Evolutionary conservation across 2,329 filamentous ascomycete species (phyloP).

Genomic region (Trichophyton equinum): DNA sequence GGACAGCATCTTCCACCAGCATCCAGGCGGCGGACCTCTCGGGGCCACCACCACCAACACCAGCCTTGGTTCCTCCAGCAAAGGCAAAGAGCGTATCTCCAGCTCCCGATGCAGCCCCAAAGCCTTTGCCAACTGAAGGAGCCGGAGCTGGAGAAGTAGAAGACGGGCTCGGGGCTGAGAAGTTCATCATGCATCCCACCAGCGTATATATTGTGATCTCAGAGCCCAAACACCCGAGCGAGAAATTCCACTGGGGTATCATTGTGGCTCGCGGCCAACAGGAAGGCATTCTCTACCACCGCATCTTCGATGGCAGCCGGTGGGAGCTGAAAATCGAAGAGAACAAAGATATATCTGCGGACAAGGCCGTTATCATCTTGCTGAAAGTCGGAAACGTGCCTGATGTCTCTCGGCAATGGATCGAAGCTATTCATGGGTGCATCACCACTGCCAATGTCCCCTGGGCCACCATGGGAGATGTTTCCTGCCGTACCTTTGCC

Average conservation of each 20-base stretch:
- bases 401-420: background rate
- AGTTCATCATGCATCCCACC: background rate
- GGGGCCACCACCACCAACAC: background rate
- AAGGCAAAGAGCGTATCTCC: background rate
- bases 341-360: background rate
- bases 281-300: background rate
- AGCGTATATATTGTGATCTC: background rate
- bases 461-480: background rate
- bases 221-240: background rate
- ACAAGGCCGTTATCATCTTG: background rate
- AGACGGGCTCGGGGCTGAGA: background rate
- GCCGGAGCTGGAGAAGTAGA: background rate
- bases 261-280: background rate
- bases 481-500: background rate
- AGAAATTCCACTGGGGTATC: slow-evolving; percentile 4
- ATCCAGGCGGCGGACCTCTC: background rate
- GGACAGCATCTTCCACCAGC: background rate
- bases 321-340: background rate
- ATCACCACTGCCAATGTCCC: background rate
- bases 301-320: background rate
- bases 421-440: background rate
- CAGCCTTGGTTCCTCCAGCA: background rate
- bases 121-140: background rate
- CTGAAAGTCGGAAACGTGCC: background rate
- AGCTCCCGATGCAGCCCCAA: background rate